Percentiles rank a stretch among this genome's conserved stretches.
phyloP scores from a whole-genome alignment of 192 early-diverging fungal genomes.

The Entomortierella beljakovae region DNA sequence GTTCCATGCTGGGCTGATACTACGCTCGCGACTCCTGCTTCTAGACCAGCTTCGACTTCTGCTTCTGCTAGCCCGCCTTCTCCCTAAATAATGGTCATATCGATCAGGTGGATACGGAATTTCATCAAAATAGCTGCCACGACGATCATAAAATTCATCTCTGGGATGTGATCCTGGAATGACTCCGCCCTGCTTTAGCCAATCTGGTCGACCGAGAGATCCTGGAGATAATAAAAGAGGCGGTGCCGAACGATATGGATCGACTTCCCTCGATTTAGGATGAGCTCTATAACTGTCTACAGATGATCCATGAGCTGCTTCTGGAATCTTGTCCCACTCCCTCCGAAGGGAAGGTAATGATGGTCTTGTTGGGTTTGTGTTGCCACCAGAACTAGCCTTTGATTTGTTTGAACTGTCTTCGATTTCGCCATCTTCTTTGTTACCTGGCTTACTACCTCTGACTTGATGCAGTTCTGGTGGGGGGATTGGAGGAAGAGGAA shows the following conservation, averaged over 20 bases:
- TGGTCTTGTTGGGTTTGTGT: neutral
- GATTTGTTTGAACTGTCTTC: slow-evolving; percentile 3
- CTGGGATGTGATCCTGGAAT: slow-evolving; percentile 18
- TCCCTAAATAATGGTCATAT: slow-evolving; percentile 34
- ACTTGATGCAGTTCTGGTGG: slow-evolving; percentile 45
- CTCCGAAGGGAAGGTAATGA: slow-evolving; percentile 19
- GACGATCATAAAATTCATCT: slow-evolving; percentile 50
- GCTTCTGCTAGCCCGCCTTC: slow-evolving; percentile 43
- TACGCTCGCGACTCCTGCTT: slow-evolving; percentile 48
- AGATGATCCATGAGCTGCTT: slow-evolving; percentile 8
- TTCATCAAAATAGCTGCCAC: slow-evolving; percentile 43
- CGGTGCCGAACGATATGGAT: slow-evolving; percentile 30
- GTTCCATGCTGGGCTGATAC: slow-evolving; percentile 30
- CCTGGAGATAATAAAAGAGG: slow-evolving; percentile 38
- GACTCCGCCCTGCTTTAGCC: slow-evolving; percentile 24
- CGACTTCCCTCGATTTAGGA: slow-evolving; percentile 31
- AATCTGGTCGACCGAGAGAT: slow-evolving; percentile 30
- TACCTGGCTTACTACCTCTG: slow-evolving; percentile 27
- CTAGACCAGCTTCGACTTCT: slow-evolving; percentile 50
- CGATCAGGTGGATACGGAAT: slow-evolving; percentile 35
- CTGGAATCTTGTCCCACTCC: slow-evolving; percentile 36
- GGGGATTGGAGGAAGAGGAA: slow-evolving; percentile 40
- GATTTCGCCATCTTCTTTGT: slow-evolving; percentile 40
- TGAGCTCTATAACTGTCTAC: slow-evolving; percentile 17
- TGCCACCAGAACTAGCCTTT: neutral